A percentile compares a stretch with the other conserved stretches of the same genome.
Evolutionary conservation across 164 flowering plant species (phyloP).

Genomic region (Echeveria elegans): DNA sequence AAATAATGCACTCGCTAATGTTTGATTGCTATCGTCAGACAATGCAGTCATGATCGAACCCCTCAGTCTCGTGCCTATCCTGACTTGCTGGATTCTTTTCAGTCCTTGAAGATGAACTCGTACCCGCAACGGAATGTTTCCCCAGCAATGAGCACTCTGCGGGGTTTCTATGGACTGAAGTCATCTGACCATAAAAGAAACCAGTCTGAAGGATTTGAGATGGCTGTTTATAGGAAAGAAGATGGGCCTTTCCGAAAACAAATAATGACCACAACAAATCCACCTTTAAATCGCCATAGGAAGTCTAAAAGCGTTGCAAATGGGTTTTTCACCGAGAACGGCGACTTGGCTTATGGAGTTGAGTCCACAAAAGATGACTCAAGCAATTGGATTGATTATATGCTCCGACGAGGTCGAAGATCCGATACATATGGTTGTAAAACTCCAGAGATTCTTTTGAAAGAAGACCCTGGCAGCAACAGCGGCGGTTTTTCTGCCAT

Average conservation of each 20-base stretch:
- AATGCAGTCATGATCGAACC: conserved; percentile 4
- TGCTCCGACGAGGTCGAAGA: conserved; percentile 29
- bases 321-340: conserved; percentile 15
- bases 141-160: conserved; percentile 31
- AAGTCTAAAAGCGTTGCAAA: conserved; percentile 13
- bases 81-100: conserved; percentile 15
- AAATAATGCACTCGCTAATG: background rate
- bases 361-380: conserved; percentile 19
- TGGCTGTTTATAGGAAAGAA: conserved; percentile 21
- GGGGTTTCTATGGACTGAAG: conserved; percentile 28
- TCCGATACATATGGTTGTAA: conserved; percentile 16
- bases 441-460: conserved; percentile 23
- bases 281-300: conserved; percentile 6
- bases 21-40: conserved; percentile 14
- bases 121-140: conserved; percentile 18
- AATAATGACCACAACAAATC: conserved; percentile 4
- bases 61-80: conserved; percentile 14
- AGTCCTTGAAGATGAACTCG: conserved; percentile 17
- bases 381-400: conserved; percentile 24
- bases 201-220: conserved; percentile 22
- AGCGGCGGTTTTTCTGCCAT: conserved; percentile 14
- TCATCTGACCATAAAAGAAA: conserved; percentile 9
- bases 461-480: conserved; percentile 21
- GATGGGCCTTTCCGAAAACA: conserved; percentile 10
- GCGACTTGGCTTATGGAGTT: conserved; percentile 9